Evolutionary conservation across 179 eudicot genomes (phyloP).

Genomic region (Beta macrorhiza): DNA sequence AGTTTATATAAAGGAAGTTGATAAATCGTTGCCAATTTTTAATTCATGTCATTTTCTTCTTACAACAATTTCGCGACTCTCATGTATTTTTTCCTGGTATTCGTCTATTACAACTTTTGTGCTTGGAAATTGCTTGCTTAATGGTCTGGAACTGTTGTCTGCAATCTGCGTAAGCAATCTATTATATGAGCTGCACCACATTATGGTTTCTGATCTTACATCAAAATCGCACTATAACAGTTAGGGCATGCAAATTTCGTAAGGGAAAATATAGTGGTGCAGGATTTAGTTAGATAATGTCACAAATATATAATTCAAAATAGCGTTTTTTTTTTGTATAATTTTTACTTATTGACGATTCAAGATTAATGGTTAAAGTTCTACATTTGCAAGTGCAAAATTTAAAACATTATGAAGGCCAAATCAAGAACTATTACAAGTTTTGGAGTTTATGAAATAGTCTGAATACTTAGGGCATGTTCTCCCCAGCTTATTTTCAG

Average conservation of each 20-base stretch:
- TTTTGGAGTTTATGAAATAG: no score
- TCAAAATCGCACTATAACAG: background rate
- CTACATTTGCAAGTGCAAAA: no score
- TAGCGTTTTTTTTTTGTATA: no score
- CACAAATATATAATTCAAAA: no score
- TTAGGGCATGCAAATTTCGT: background rate
- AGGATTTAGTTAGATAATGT: no score
- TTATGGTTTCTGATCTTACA: background rate
- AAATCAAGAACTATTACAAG: no score
- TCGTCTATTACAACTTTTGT: background rate
- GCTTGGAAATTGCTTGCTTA: background rate
- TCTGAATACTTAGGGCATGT: no score
- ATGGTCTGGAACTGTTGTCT: background rate
- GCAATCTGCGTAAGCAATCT: background rate
- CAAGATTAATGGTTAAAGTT: no score
- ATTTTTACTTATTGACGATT: no score
- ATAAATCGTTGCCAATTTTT: background rate
- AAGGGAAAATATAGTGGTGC: background rate
- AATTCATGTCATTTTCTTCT: background rate
- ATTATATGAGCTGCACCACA: no score
- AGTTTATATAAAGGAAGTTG: slow-evolving; percentile 7
- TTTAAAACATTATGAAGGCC: no score
- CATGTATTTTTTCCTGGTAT: background rate
- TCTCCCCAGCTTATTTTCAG: no score
- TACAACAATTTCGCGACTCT: background rate